Conservation (phyloP, 2,329 filamentous ascomycete species). For the Claviceps fusiformis region DNA sequence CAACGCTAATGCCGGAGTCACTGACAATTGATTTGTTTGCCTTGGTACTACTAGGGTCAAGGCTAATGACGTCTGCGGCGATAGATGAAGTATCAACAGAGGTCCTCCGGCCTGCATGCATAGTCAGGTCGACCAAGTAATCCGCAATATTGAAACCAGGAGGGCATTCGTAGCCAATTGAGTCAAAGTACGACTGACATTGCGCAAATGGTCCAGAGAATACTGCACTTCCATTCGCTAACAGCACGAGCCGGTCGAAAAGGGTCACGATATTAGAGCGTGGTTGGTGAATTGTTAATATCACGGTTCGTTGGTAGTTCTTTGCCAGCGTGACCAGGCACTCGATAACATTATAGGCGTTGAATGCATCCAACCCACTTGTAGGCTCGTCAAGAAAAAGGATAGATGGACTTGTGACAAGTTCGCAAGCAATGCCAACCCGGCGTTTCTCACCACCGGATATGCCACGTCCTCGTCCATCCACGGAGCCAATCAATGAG, state of each 20-base stretch:
- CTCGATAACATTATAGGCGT: constrained; percentile 96
- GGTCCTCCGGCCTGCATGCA: constrained; percentile 66
- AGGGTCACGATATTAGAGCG: constrained; percentile 96
- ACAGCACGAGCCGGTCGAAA: constrained; percentile 83
- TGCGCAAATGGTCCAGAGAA: constrained; percentile 83
- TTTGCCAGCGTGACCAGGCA: constrained; percentile 90
- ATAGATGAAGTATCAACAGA: constrained; percentile 40
- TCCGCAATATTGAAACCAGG: constrained; percentile 98
- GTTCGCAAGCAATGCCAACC: constrained; percentile 92
- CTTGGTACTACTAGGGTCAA: constrained; percentile 73
- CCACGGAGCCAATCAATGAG: constrained; percentile 90
- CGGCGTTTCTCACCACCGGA: constrained; percentile 94
- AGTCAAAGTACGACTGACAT: constrained; percentile 87
- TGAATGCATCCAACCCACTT: constrained; percentile 89
- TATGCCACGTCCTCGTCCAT: constrained; percentile 85
- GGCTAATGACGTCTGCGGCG: constrained; percentile 44
- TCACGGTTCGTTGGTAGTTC: constrained; percentile 90
- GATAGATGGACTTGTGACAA: constrained; percentile 94
- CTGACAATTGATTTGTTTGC: constrained; percentile 87
- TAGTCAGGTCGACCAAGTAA: constrained; percentile 91
- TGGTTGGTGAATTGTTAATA: constrained; percentile 97
- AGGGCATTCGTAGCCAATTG: constrained; percentile 82
- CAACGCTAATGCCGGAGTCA: constrained; percentile 60
- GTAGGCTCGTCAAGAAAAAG: constrained; percentile 96
- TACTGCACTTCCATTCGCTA: constrained; percentile 79